These are phyloP conservation scores for Penicillium sp. DNA, from an alignment of 2,329 filamentous ascomycete species.

Conservation along the genomic window DNA sequence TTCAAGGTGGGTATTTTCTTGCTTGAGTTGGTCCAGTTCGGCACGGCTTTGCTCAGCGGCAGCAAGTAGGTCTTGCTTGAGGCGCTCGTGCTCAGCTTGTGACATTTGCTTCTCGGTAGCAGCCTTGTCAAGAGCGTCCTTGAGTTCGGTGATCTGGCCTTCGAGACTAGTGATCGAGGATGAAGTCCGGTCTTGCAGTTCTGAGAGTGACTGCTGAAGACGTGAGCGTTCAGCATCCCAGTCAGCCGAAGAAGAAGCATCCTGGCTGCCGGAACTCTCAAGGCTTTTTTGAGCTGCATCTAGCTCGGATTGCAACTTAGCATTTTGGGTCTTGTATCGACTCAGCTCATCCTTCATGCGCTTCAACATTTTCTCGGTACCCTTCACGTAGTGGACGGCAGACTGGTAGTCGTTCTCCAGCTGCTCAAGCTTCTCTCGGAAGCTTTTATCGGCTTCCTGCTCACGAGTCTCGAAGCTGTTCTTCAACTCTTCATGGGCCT, in stretches of 20 bases:
- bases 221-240: constrained; percentile 72
- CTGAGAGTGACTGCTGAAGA: constrained; percentile 65
- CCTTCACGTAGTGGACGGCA: constrained; percentile 95
- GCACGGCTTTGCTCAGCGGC: constrained; percentile 55
- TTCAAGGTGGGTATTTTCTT: constrained; percentile 77
- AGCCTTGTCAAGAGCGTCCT: constrained; percentile 63
- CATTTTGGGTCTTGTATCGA: constrained; percentile 84
- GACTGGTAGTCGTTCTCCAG: constrained; percentile 97
- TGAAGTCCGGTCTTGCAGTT: constrained; percentile 66
- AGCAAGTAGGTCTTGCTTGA: constrained; percentile 55
- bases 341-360: constrained; percentile 97
- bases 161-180: constrained; percentile 66
- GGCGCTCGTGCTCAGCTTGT: constrained; percentile 53
- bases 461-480: constrained; percentile 71
- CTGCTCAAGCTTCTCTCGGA: constrained; percentile 88
- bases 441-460: constrained; percentile 81
- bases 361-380: constrained; percentile 98
- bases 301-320: constrained; percentile 77
- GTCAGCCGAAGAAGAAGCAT: constrained; percentile 50
- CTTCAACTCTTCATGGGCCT: constrained; percentile 82
- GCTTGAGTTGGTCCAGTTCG: constrained; percentile 76
- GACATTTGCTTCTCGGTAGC: constrained; percentile 67
- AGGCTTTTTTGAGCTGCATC: constrained; percentile 59
- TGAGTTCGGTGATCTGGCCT: constrained; percentile 63
- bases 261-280: constrained; percentile 37